Percentiles rank a stretch among this genome's conserved stretches.
Evolutionary conservation across 306 rosid genomes (phyloP).

Genomic region (Acacia acuminata): DNA sequence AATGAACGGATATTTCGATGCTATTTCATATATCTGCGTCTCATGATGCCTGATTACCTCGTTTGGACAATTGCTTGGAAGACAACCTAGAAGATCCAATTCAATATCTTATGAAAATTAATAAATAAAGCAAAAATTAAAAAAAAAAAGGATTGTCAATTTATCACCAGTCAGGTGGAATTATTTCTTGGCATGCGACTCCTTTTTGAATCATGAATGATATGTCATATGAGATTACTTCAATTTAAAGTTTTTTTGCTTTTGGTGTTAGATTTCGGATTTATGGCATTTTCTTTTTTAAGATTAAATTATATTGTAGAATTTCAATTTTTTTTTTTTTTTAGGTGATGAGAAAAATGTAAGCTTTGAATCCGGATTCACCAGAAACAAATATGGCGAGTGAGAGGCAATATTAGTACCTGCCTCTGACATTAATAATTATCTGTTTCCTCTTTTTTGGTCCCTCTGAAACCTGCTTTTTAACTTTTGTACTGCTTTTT

Average conservation of each 20-base stretch:
- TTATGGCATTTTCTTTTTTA: too few relatives aligned
- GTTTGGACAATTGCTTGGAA: neutral
- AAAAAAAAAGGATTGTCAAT: neutral
- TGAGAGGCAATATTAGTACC: neutral
- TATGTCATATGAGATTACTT: neutral
- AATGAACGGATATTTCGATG: neutral
- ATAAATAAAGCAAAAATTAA: neutral
- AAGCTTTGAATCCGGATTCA: neutral
- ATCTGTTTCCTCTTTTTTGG: neutral
- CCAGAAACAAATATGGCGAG: neutral
- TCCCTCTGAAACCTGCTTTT: slow-evolving; percentile 14
- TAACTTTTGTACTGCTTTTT: neutral
- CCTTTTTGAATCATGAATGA: neutral
- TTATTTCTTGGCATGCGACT: neutral
- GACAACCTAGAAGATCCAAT: neutral
- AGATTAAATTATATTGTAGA: neutral
- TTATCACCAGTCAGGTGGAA: neutral
- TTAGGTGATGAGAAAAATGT: neutral
- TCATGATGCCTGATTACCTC: neutral
- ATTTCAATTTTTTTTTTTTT: too few relatives aligned
- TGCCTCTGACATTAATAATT: neutral
- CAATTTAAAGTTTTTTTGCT: neutral
- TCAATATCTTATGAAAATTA: neutral
- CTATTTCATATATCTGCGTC: neutral
- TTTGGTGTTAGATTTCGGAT: neutral